phyloP scores from a whole-genome alignment of 805 yeast genomes.

The Pichia heedii region DNA sequence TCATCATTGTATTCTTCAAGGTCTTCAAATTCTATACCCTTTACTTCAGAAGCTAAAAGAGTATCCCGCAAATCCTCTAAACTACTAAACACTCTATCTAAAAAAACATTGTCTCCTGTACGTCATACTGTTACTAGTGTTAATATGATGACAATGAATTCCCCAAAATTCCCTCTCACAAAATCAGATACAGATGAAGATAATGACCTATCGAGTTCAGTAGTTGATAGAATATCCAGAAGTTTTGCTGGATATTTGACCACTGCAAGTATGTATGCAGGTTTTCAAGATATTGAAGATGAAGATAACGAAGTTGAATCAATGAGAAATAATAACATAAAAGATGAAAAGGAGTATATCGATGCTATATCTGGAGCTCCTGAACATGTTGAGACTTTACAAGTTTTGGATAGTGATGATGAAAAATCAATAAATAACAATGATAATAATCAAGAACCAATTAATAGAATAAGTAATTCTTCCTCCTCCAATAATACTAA shows the following conservation, averaged over 20 bases:
- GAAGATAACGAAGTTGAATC: conserved; percentile 19
- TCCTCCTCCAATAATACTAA: neutral
- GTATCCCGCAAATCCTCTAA: neutral
- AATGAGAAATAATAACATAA: neutral
- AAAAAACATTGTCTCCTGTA: neutral
- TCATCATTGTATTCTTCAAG: neutral
- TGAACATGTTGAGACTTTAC: neutral
- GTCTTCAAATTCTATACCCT: too few species aligned
- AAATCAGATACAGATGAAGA: conserved; percentile 2
- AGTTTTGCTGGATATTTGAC: conserved; percentile 48
- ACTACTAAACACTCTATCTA: neutral
- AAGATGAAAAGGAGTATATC: neutral
- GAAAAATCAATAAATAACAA: neutral
- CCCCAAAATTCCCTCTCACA: neutral
- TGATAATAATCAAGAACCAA: neutral
- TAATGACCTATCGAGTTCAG: conserved; percentile 2
- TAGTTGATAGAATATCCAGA: conserved; percentile 35
- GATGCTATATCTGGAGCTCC: conserved; percentile 6
- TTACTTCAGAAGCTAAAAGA: neutral
- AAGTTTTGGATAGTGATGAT: conserved; percentile 7
- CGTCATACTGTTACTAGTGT: neutral
- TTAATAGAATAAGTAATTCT: too few species aligned
- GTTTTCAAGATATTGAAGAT: conserved; percentile 27
- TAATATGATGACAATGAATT: neutral
- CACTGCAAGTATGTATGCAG: conserved; percentile 47